Evolutionary conservation across 169 alveolate genomes (phyloP), one percentile per base, ranked within the genome.

Genomic region (Plasmodium relictum): DNA sequence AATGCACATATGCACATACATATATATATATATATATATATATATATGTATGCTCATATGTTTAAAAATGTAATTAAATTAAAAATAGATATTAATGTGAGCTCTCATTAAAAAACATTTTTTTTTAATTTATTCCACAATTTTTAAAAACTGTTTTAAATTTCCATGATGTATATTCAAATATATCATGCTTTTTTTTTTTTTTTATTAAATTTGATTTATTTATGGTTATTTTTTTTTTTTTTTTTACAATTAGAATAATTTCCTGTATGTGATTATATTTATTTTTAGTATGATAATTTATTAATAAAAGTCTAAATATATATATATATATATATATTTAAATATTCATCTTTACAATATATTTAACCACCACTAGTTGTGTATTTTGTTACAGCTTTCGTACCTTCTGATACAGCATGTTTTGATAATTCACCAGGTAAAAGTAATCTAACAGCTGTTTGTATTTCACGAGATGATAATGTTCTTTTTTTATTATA

Each of bases 361-460:
- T 52, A 52, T 52, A 87, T 56, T 93, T 94, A 95, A 48, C 95
- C 97, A 50, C 96, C 96, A 56, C 97, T 94, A 50, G 97, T 94
- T 26, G 99, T 97, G 96, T 97, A 98, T 94, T 98, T 98, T 93
- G 99, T 98, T 87, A 99, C 99, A 86, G 99, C 99, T 96, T 99
- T 99, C 88, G 99, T 98, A 61, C 99, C 99, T 93, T 99, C 99
- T 68, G 99, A 96, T 78, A 98, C 99, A 87, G 99, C 99, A 94
- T 99, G 99, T 96, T 98, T 98, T 93, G 99, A 98, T 83, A 99
- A 97, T 93, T 99, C 99, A 59, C 99, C 99, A 56, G 99, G 99
- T 71, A 99, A 97, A 74, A 99, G 94, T 68, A 99, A 97, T 76
- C 99, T 96, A 62, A 98, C 99, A 48, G 99, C 99, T 37, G 99